Conservation (phyloP, 495 filamentous ascomycete genomes). For the Aspergillus bridgeri region DNA sequence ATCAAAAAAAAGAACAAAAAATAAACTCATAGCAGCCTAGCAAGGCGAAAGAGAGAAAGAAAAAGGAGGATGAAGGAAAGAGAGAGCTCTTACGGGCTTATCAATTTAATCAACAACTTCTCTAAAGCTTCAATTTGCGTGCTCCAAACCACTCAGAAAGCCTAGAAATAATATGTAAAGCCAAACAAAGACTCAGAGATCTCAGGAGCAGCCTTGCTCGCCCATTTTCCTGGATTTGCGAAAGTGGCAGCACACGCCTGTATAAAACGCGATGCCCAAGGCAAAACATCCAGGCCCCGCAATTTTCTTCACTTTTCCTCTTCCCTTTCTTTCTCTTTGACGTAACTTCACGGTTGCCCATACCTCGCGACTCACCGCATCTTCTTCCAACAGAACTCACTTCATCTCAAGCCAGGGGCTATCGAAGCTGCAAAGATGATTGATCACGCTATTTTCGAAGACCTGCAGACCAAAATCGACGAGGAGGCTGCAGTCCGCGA, state of each 20-base stretch:
- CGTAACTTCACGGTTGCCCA: constrained; percentile 11
- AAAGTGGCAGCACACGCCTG: neutral
- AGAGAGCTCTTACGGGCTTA: no score
- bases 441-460: constrained; percentile 79
- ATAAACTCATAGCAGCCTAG: no score
- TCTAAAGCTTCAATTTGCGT: no score
- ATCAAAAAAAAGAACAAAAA: no score
- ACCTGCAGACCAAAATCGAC: constrained; percentile 86
- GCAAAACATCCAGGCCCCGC: constrained; percentile 17
- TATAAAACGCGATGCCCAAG: neutral
- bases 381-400: constrained; percentile 6
- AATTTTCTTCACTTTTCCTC: constrained; percentile 14
- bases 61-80: no score
- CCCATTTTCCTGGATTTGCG: neutral
- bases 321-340: constrained; percentile 10
- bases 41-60: no score
- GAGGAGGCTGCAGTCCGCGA: constrained; percentile 79
- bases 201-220: neutral
- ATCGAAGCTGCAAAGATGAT: constrained; percentile 44
- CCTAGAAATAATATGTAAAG: neutral
- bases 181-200: neutral
- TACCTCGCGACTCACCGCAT: constrained; percentile 14
- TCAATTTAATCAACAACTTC: no score
- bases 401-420: neutral
- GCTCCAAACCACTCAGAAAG: no score